A percentile compares a stretch with the other conserved stretches of the same genome.
phyloP scores from a whole-genome alignment of 208 protist genomes.

The Willaertia magna region DNA sequence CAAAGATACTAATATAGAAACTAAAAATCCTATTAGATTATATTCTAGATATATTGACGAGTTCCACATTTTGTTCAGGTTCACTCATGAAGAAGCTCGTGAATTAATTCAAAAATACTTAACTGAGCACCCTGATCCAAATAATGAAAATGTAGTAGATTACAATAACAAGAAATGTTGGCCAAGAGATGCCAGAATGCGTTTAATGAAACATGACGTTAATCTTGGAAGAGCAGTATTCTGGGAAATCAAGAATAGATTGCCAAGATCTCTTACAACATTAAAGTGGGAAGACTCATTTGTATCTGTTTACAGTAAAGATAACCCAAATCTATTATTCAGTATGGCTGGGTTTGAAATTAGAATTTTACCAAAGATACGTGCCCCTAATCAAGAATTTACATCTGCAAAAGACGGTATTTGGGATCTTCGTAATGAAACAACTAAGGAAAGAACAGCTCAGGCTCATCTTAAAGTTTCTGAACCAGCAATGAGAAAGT shows the following conservation, averaged over 20 bases:
- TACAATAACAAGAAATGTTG: constrained; percentile 99
- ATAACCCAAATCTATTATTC: constrained; percentile 99
- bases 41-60: constrained; percentile 96
- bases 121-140: constrained; percentile 97
- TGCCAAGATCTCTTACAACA: constrained; percentile 91
- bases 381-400: constrained; percentile 72
- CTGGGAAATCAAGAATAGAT: constrained; percentile 96
- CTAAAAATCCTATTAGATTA: constrained; percentile 91
- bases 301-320: constrained; percentile 97
- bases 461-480: constrained; percentile 96
- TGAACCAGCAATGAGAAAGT: constrained; percentile 79
- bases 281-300: constrained; percentile 93
- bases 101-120: constrained; percentile 94
- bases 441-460: constrained; percentile 96
- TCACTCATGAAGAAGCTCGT: constrained; percentile 90
- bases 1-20: constrained; percentile 77
- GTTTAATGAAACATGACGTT: constrained; percentile 98
- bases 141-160: constrained; percentile 98
- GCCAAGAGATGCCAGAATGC: constrained; percentile 97
- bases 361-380: constrained; percentile 66
- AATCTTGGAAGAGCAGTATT: constrained; percentile 99
- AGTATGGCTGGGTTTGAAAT: constrained; percentile 99
- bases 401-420: constrained; percentile 89
- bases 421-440: constrained; percentile 96
- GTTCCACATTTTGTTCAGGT: constrained; percentile 92